A percentile compares a stretch with the other conserved stretches of the same genome.
Conservation (phyloP, 352 stramenopile genomes). For the Pythium phragmiticola region DNA sequence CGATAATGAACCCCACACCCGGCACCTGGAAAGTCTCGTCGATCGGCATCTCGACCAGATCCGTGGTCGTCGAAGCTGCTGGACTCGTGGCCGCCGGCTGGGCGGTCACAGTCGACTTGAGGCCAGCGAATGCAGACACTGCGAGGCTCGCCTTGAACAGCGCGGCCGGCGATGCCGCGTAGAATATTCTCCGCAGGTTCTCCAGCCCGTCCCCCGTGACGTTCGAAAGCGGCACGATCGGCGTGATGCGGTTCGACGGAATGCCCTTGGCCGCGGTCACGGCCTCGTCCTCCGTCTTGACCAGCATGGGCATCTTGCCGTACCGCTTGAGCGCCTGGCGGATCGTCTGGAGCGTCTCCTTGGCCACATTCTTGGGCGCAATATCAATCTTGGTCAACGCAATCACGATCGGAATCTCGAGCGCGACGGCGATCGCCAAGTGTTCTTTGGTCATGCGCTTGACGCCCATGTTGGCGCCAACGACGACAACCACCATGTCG, state of each 20-base stretch:
- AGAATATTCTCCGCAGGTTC: conserved; percentile 77
- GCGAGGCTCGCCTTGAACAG: conserved; percentile 76
- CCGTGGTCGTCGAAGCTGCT: background rate
- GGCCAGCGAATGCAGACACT: conserved; percentile 51
- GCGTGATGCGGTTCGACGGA: conserved; percentile 91
- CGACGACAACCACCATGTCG: conserved; percentile 94
- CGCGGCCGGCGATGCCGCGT: conserved; percentile 58
- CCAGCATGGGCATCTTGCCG: conserved; percentile 93
- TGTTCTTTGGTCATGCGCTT: conserved; percentile 95
- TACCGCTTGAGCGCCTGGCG: conserved; percentile 86
- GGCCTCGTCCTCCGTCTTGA: conserved; percentile 88
- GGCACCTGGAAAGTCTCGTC: conserved; percentile 91
- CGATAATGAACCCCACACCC: conserved; percentile 93
- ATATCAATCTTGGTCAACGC: conserved; percentile 95
- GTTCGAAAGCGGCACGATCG: conserved; percentile 97
- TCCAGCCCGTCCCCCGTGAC: conserved; percentile 94
- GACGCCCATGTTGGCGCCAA: conserved; percentile 94
- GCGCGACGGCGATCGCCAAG: conserved; percentile 88
- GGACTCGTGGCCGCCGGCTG: background rate
- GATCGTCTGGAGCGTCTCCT: conserved; percentile 90
- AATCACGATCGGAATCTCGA: conserved; percentile 93
- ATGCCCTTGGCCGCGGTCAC: conserved; percentile 87
- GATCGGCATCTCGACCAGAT: conserved; percentile 85
- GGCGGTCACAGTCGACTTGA: conserved; percentile 52
- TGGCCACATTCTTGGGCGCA: conserved; percentile 89